Percentiles rank a stretch among this genome's conserved stretches.
phyloP scores from a whole-genome alignment of 768 basidiomycete species.

The Lactarius pseudohatsudake region DNA sequence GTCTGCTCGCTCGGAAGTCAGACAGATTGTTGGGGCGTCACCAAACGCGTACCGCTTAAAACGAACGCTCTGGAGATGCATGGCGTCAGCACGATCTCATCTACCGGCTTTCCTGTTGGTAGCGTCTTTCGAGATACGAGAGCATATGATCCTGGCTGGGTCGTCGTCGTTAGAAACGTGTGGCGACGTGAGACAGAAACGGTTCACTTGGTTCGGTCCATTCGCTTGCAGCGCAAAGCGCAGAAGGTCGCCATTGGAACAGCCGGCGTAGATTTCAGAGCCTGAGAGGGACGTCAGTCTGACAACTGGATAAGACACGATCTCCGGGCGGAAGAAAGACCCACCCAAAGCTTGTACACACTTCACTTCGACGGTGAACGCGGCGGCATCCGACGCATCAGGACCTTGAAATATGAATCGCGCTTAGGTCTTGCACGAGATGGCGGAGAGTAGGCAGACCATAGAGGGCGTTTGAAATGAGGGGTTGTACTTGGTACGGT shows the following conservation, averaged over 20 bases:
- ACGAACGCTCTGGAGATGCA: slow-evolving; percentile 73
- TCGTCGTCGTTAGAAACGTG: background rate
- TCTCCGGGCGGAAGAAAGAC: background rate
- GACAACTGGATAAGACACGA: slow-evolving; percentile 9
- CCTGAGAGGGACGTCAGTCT: slow-evolving; percentile 41
- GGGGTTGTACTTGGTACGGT: slow-evolving; percentile 24
- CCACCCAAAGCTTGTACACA: slow-evolving; percentile 36
- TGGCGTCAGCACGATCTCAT: slow-evolving; percentile 78
- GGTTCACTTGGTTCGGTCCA: slow-evolving; percentile 43
- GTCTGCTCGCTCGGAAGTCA: slow-evolving; percentile 38
- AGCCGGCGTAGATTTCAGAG: slow-evolving; percentile 84
- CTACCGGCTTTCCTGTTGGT: slow-evolving; percentile 68
- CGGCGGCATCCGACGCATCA: background rate
- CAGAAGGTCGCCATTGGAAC: slow-evolving; percentile 79
- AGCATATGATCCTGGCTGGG: slow-evolving; percentile 33
- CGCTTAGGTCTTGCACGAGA: slow-evolving; percentile 2
- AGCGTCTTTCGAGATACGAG: slow-evolving; percentile 49
- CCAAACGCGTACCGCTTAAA: slow-evolving; percentile 58
- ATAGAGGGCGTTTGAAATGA: background rate
- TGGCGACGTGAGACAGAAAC: background rate
- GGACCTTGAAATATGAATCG: slow-evolving; percentile 1
- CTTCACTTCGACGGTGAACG: slow-evolving; percentile 23
- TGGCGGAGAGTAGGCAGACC: background rate
- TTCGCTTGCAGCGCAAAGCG: slow-evolving; percentile 73
- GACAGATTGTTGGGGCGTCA: slow-evolving; percentile 22